These are phyloP conservation scores for Tolypocladium sp. DNA, from an alignment of 2,329 filamentous ascomycete species.

Conservation along the genomic window DNA sequence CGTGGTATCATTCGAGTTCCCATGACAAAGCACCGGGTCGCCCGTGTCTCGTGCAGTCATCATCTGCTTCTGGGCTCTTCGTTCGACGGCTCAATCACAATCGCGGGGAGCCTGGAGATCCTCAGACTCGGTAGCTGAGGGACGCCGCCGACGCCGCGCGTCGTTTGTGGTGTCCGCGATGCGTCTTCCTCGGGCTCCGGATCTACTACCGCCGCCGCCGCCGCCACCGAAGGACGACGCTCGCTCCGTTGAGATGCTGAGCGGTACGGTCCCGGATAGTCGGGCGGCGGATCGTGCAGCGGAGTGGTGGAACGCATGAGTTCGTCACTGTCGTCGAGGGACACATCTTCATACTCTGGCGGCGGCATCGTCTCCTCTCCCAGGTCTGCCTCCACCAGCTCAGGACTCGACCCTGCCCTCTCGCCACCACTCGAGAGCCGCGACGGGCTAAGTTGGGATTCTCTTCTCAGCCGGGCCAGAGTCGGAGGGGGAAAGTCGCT, in stretches of 20 bases:
- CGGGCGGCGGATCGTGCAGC: slow-evolving; percentile 39
- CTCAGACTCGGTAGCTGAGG: slow-evolving; percentile 45
- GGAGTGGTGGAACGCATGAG: slow-evolving; percentile 30
- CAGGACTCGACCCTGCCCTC: slow-evolving; percentile 40
- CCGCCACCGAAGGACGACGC: background rate
- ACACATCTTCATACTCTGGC: slow-evolving; percentile 45
- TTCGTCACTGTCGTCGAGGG: slow-evolving; percentile 30
- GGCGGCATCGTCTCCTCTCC: slow-evolving; percentile 39
- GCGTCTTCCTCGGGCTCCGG: background rate
- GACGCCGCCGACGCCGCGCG: slow-evolving; percentile 26
- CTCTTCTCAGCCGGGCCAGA: slow-evolving; percentile 26
- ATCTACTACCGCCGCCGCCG: slow-evolving; percentile 6
- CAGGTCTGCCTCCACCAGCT: slow-evolving; percentile 42
- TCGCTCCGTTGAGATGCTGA: slow-evolving; percentile 14
- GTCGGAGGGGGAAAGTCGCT: slow-evolving; percentile 33
- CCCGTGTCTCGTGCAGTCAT: background rate
- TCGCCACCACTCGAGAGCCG: slow-evolving; percentile 19
- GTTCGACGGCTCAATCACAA: slow-evolving; percentile 19
- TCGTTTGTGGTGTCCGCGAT: slow-evolving; percentile 9
- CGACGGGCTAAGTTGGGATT: slow-evolving; percentile 35
- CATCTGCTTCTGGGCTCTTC: background rate
- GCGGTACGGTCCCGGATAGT: slow-evolving; percentile 34
- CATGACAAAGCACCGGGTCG: background rate
- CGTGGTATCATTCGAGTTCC: background rate
- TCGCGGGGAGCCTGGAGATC: slow-evolving; percentile 41